phyloP scores from a whole-genome alignment of 2,329 filamentous ascomycete species.

The Ambrosiella beaveri region DNA sequence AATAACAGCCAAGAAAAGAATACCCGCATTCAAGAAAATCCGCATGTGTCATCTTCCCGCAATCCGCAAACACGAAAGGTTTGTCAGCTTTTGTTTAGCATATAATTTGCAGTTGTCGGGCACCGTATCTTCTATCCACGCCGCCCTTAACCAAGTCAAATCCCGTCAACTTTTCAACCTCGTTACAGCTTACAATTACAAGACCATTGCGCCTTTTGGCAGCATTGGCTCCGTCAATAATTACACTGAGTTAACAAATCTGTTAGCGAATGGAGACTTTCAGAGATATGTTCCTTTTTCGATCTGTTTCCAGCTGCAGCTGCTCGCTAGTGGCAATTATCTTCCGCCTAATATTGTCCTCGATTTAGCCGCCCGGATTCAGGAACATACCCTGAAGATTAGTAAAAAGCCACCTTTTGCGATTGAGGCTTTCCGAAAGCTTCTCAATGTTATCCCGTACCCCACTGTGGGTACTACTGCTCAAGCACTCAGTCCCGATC shows the following conservation, averaged over 20 bases:
- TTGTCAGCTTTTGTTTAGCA: conserved; percentile 5
- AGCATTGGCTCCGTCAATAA: conserved; percentile 6
- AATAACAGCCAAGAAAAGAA: neutral
- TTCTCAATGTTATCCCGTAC: conserved; percentile 36
- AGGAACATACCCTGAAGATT: neutral
- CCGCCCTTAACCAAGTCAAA: neutral
- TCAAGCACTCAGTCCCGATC: conserved; percentile 21
- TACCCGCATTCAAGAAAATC: neutral
- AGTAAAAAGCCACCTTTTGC: conserved; percentile 26
- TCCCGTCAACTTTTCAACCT: conserved; percentile 5
- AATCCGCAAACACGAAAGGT: conserved; percentile 2
- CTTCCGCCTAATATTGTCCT: conserved; percentile 37
- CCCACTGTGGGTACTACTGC: conserved; percentile 34
- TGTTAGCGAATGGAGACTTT: conserved; percentile 20
- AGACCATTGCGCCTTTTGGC: neutral
- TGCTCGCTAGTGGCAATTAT: conserved; percentile 44
- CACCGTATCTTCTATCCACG: neutral
- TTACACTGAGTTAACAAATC: conserved; percentile 15
- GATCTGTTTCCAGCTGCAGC: conserved; percentile 44
- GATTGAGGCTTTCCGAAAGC: conserved; percentile 32
- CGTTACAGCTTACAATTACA: neutral
- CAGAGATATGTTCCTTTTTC: conserved; percentile 29
- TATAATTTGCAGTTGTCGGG: conserved; percentile 6
- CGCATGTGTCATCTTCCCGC: neutral
- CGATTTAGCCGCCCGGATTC: conserved; percentile 28